Evolutionary conservation across 352 stramenopile species (phyloP), one percentile per base, ranked within the genome.

Genomic region (Phytophthora sp.): DNA sequence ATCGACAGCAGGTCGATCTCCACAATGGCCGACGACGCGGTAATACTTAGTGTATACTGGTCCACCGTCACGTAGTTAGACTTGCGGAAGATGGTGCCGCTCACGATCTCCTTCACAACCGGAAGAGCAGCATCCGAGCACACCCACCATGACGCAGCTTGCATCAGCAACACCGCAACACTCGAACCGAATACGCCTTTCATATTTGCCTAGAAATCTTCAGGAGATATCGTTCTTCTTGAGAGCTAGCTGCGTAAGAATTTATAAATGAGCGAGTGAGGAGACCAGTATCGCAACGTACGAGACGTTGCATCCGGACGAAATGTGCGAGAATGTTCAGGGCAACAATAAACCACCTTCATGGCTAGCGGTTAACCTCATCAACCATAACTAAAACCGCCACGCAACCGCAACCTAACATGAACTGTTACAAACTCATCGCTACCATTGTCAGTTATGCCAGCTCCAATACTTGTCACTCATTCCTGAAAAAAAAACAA

Each of bases 1-100:
- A 83, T 80, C 13, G 84, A 89, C 21, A 92, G 57, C 44, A 90
- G 60, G 58, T 92, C 76, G 41, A 92, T 82, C 57, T 90, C 80
- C 27, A 92, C 66, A 11, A 86, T 63, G 7, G 81, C 79, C 0
- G 70, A 63, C 1, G 74, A 29, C 2, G 74, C 70, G 2, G 65
- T 65, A 54, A 89, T 71, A 27, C 60, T 56, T 38, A 92, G 61
- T 8, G 57, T 83, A 66, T 90, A 90, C 45, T 85, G 67, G 58
- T 90, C 79, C 33, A 90, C 83, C 6, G 79, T 79, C n/a, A 91
- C 50, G 39, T 80, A 71, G 41, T 36, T 80, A 2, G 69, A 31
- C 44, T 68, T 77, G 12, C 81, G 77, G 41, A 80, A 92, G 46
- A 92, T 90, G 13, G 72, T 78, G 51, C 81, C 83, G 18, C 63